Percentiles rank a stretch among this genome's conserved stretches.
Conservation (phyloP, 2,329 filamentous ascomycete genomes). For the Fusarium luffae region DNA sequence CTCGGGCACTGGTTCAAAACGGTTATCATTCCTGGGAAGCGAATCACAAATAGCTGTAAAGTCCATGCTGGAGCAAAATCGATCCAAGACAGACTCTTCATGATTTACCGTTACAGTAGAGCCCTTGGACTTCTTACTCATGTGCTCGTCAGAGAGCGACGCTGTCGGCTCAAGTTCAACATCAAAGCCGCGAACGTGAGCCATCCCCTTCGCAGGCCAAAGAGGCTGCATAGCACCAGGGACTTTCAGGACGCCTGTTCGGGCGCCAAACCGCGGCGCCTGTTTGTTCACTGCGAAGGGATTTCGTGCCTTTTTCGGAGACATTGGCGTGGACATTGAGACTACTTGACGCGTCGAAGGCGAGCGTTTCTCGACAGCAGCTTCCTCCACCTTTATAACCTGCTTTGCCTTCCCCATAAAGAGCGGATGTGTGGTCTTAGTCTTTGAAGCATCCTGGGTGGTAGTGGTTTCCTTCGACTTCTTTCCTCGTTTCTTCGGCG, state of each 20-base stretch:
- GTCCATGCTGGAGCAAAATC: conserved; percentile 44
- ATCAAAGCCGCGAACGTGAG: conserved; percentile 68
- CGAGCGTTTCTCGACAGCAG: conserved; percentile 35
- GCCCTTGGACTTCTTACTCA: conserved; percentile 62
- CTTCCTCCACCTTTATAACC: conserved; percentile 28
- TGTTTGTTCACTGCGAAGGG: conserved; percentile 46
- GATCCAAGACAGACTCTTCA: conserved; percentile 57
- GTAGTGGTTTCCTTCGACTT: conserved; percentile 40
- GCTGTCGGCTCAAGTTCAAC: background rate
- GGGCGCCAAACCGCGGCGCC: conserved; percentile 58
- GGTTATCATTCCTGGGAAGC: conserved; percentile 50
- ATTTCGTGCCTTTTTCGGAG: conserved; percentile 57
- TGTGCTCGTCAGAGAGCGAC: background rate
- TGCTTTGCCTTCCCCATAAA: conserved; percentile 53
- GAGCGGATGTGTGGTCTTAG: conserved; percentile 57
- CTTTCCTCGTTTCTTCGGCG: conserved; percentile 43
- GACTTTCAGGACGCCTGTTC: conserved; percentile 64
- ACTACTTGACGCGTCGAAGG: conserved; percentile 53
- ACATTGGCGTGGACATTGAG: conserved; percentile 66
- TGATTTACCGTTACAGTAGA: conserved; percentile 54
- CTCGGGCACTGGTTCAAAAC: conserved; percentile 57
- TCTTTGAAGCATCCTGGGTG: conserved; percentile 33
- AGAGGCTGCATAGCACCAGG: conserved; percentile 73
- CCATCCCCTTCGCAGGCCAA: conserved; percentile 76
- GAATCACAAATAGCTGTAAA: conserved; percentile 44